Base-by-base conservation (phyloP, 2,329 filamentous ascomycete genomes). In the Sarocladiaceae sp. region DNA sequence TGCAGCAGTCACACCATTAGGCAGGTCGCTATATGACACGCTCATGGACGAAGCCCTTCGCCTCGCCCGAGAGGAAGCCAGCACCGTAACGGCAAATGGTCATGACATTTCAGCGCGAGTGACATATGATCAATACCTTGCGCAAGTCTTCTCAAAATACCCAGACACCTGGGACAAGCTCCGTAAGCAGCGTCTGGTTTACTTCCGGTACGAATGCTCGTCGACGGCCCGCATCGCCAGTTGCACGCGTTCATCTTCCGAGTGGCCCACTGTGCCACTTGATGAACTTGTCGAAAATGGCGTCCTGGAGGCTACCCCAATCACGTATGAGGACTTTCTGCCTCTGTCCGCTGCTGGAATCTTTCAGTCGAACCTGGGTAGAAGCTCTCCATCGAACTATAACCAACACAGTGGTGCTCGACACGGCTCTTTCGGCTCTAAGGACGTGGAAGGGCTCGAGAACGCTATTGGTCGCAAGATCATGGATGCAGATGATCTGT, bases 311-410 rank as follows among this genome's bases (percentile, higher is more conserved):
- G 61, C 58, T 4, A 52, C 62, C 3, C 69, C 73, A 2, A 63
- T 76, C 15, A 73, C 66, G 0, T 77, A 77, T 45, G 73, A 77
- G 46, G 73, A 76, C 44, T 77, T 76, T 39, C 56, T 77, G 3
- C 73, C 73, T 0, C 54, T 77, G 2, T 74, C 70, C 1, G 73
- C 73, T 0, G 73, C 70, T 0, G 72, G 72, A 0, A 76, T 76
- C 31, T 73, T 74, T 48, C 64, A 64, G 31, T 72, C 68, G 0
- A 73, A 72, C 16, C 51, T 71, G 4, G 33, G 27, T 6, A 29
- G n/a, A 13, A 18, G 26, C 11, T 27, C 43, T 6, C 41, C 47
- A 29, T 9, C 9, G 9, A 29, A 7, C 26, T 13, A 13, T 7
- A 29, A 29, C 7, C 26, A 29, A 13, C 3, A 31, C 33, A 19